Evolutionary conservation across 75 land plant species (phyloP), one percentile per base, ranked within the genome.

Genomic region (Selaginella tamariscina): DNA sequence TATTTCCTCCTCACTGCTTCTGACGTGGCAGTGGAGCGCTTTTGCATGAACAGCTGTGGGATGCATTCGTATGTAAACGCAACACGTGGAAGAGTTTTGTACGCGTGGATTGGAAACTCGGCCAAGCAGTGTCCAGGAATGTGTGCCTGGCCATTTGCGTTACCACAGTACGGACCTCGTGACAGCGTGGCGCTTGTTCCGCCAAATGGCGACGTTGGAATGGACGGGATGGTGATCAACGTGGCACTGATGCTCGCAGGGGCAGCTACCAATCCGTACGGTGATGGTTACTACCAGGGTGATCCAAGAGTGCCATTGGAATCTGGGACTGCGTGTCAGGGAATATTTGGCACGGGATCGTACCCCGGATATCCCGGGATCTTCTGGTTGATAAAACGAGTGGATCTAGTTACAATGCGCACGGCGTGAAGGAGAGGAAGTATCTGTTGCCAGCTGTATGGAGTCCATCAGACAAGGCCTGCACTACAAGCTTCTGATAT

Each of bases 71-170:
- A 18, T 33, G 8, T 31, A 20, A 2, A 1, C 32, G 22, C 24
- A 0, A 2, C 28, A 2, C 33, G 24, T 8, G 0, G 0, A 29
- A 31, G 28, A 32, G 0, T 63, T 22, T 70, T 82, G 8, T 82
- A 64, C 56, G 70, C 73, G 1, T 85, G 88, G 88, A 82, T 82
- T 0, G 88, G 85, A 0, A 85, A 85, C 76, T 70, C 88, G 30
- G 74, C 56, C 13, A 57, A 65, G 0, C 80, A 76, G 30, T 80
- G 82, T 57, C 82, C 80, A 0, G 76, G 82, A 20, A 32, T 54
- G 18, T 77, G 80, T 66, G 80, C 82, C 2, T 80, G 82, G 82
- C 82, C 82, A 0, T 80, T 76, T 65, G 74, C 73, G 30, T 27
- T 31, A 1, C 70, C 75, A 0, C 0, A 29, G 2, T 74, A 66